A percentile compares a stretch with the other conserved stretches of the same genome.
Evolutionary conservation across 495 filamentous ascomycete species (phyloP).

Genomic region (Penicillium dipodomyicola): DNA sequence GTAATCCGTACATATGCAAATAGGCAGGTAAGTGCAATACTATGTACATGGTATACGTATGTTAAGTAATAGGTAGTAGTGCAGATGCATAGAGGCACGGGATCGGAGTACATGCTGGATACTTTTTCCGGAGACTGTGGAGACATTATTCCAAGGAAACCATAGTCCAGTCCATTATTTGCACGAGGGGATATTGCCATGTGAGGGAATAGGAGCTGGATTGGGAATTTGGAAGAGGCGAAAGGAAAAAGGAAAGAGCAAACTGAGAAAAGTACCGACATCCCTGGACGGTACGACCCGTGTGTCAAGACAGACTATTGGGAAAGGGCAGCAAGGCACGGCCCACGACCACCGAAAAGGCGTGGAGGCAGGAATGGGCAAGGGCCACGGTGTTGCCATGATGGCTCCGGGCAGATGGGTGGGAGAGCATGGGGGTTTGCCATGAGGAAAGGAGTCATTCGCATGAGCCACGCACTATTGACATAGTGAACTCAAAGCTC

Average conservation of each 20-base stretch:
- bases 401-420: background rate
- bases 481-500: conserved; percentile 18
- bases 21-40: background rate
- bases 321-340: conserved; percentile 19
- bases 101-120: background rate
- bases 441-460: background rate
- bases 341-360: conserved; percentile 9
- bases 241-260: no score
- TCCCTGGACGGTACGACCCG: conserved; percentile 5
- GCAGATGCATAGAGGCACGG: background rate
- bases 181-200: background rate
- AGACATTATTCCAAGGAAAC: background rate
- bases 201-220: background rate
- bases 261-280: background rate
- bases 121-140: background rate
- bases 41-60: background rate
- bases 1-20: background rate
- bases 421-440: conserved; percentile 6
- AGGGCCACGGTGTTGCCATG: conserved; percentile 8
- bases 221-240: background rate
- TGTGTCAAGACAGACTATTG: conserved; percentile 19
- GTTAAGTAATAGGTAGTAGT: background rate
- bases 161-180: background rate
- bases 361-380: conserved; percentile 11
- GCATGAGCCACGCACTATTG: conserved; percentile 14